Conservation (phyloP, 192 early-diverging fungal genomes). For the Lobosporangium transversale region DNA sequence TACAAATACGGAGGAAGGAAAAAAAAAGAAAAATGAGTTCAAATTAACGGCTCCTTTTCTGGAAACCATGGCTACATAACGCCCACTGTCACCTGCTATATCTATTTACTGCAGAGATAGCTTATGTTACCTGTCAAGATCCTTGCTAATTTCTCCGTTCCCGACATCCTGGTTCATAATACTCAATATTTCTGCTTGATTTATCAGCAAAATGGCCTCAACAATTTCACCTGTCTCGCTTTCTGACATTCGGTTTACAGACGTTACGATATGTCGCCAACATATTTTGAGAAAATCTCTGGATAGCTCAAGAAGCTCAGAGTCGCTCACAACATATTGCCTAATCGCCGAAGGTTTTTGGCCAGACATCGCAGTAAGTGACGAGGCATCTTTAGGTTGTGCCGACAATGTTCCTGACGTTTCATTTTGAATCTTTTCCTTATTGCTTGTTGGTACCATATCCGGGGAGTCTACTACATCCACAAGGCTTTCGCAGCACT, state of each 20-base stretch:
- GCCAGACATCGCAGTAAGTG: too few species aligned
- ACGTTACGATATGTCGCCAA: constrained; percentile 11
- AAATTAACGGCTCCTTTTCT: too few species aligned
- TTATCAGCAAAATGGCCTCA: constrained; percentile 16
- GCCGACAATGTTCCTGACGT: background rate
- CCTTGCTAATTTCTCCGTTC: background rate
- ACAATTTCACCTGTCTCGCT: constrained; percentile 13
- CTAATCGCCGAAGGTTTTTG: too few species aligned
- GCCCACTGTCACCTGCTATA: too few species aligned
- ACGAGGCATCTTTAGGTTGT: background rate
- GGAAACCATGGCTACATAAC: too few species aligned
- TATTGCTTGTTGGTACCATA: too few species aligned
- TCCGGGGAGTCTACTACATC: constrained; percentile 6
- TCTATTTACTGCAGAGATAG: too few species aligned
- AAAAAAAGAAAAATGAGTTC: too few species aligned
- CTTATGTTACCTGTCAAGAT: constrained; percentile 35
- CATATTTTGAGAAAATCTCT: constrained; percentile 11
- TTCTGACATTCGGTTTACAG: constrained; percentile 15
- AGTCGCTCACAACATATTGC: background rate
- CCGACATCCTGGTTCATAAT: too few species aligned
- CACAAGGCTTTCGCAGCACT: constrained; percentile 17
- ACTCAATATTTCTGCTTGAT: constrained; percentile 10
- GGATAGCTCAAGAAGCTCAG: constrained; percentile 6
- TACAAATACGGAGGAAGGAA: too few species aligned
- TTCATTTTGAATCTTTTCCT: too few species aligned